Evolutionary conservation across 441 rosid species (phyloP), one percentile per base, ranked within the genome.

Genomic region (Erysimum cheiri): DNA sequence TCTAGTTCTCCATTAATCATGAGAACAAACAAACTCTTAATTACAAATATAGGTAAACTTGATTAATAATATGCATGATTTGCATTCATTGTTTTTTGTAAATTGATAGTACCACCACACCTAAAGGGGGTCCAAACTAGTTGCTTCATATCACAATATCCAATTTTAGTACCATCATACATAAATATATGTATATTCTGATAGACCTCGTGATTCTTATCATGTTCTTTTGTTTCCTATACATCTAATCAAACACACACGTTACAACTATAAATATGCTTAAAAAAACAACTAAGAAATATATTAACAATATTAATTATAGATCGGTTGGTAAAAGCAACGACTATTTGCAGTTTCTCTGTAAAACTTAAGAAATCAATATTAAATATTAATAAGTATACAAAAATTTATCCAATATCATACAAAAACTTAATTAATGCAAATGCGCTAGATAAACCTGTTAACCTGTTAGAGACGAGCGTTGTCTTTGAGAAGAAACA

Each of bases 91-190:
- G 15, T 56, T 47, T 54, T 19, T 36, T 17, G 52, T 64, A 72
- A 15, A 37, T 48, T 64, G 77, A 65, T 65, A 57, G 77, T 31
- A 64, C 60, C 71, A 72, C 22, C 54, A 48, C 66, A 72, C 77
- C 77, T 64, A 72, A 55, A 64, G 35, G 46, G 69, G 66, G 66
- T 72, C 66, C 76, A 72, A 57, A 56, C 53, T 56, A 39, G 71
- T 72, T 72, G 77, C 77, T 72, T 72, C 71, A 65, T 65, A 57
- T 47, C 54, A 57, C 65, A 57, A 57, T 64, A 39, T 72, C 63
- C 66, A 37, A n/a, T 19, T 65, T 64, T 72, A 57, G n/a, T n/a
- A n/a, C 77, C 71, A 47, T 48, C 59, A 40, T 41, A 17, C 14
- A 31, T 69, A 13, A 26, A 36, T 48, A 22, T 12, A 47, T 17